Evolutionary conservation across 169 alveolate species (phyloP), one percentile per base, ranked within the genome.

Genomic region (Plasmodium gaboni): DNA sequence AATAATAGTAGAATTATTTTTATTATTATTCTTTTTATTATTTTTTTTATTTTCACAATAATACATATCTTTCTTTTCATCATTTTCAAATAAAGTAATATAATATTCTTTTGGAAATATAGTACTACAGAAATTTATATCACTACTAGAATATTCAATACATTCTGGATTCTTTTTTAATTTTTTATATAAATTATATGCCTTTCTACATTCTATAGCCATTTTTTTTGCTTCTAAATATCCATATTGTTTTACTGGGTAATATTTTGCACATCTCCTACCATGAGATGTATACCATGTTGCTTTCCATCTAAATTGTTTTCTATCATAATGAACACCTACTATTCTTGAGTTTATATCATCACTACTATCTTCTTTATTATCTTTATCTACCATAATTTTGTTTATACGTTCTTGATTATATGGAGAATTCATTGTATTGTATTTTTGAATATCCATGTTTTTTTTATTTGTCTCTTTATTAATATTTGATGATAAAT

Each of bases 301-400:
- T n/a, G 96, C 94, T 22, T 92, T 94, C 96, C 96, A 93, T 19
- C 96, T 74, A 53, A 93, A 74, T 32, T 92, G 92, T 67, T 89
- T 93, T 12, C 96, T 85, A 86, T 93, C 96, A 59, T 88, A 93
- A 51, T 93, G 93, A 1, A 93, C 96, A 24, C 95, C 95, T 5
- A 92, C 92, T 5, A 88, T 90, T 17, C 93, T 71, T 6, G 93
- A 74, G 15, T 85, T 86, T 13, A 87, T 92, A 42, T 92, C 93
- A 63, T 92, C 93, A 2, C 55, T 74, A 38, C 73, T 88, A 60
- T 76, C 61, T 9, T 87, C 93, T 51, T 32, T 89, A 48, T 68
- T 50, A 19, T 83, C 57, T 42, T 87, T 63, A 12, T 80, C 65
- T 72, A 26, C 63, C 3, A 28, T 6, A 4, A 28, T 28, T 28